Conservation (phyloP, 495 filamentous ascomycete genomes). For the Penicillium manginii region DNA sequence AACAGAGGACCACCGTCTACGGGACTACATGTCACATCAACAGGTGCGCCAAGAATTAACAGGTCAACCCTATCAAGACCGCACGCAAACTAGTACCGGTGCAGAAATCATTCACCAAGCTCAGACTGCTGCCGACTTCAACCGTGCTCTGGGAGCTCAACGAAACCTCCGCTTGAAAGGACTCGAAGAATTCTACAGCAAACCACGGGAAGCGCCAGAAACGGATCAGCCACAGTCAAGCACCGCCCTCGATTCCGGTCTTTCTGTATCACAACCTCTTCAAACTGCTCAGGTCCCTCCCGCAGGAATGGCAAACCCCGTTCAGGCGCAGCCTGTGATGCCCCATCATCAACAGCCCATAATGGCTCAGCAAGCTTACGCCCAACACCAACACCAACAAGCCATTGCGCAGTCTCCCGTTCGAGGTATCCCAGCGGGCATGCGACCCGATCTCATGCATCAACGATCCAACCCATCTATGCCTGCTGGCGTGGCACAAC, state of each 20-base stretch:
- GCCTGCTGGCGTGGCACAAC: constrained; percentile 41
- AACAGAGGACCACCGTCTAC: constrained; percentile 73
- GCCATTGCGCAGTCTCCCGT: constrained; percentile 49
- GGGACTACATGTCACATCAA: constrained; percentile 67
- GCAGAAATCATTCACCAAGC: constrained; percentile 89
- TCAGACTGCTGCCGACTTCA: constrained; percentile 86
- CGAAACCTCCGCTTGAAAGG: constrained; percentile 75
- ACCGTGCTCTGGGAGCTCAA: constrained; percentile 76
- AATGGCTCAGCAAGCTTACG: constrained; percentile 42
- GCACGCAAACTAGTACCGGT: constrained; percentile 75
- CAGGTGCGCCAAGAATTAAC: constrained; percentile 84
- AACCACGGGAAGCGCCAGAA: constrained; percentile 72
- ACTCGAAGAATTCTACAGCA: constrained; percentile 75
- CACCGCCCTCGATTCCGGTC: constrained; percentile 53
- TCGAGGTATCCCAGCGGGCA: constrained; percentile 43
- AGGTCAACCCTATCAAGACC: constrained; percentile 87
- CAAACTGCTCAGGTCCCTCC: constrained; percentile 47
- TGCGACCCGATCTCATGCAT: constrained; percentile 52
- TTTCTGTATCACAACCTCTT: constrained; percentile 50
- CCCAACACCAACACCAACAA: constrained; percentile 44
- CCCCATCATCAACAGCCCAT: constrained; percentile 43
- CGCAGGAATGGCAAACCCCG: constrained; percentile 40
- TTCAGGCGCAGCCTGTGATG: constrained; percentile 41
- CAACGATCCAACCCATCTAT: constrained; percentile 48
- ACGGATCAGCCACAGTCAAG: constrained; percentile 50